These are phyloP conservation scores for Omphalotus guepiniiformis DNA, from an alignment of 768 basidiomycete species.

Conservation along the genomic window DNA sequence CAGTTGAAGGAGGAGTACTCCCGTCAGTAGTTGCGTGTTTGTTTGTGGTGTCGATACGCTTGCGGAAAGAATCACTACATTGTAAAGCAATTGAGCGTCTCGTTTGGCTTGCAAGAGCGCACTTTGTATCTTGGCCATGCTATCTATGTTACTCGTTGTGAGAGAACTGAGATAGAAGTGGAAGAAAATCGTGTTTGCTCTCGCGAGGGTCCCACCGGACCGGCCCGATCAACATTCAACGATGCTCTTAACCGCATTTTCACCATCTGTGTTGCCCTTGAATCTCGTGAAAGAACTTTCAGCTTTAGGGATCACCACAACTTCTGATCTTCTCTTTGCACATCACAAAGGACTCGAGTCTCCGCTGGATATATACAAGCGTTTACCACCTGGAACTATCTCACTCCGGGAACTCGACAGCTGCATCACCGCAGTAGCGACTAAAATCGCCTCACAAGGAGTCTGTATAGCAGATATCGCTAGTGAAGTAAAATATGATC, in stretches of 20 bases:
- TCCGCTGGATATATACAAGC: conserved; percentile 45
- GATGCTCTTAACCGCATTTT: not conserved
- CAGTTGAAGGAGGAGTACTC: conserved; percentile 12
- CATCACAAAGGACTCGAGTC: no score
- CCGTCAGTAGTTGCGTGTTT: no score
- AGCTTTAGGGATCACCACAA: not conserved
- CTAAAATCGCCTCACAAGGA: conserved; percentile 42
- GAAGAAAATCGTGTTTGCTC: no score
- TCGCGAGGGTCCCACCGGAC: no score
- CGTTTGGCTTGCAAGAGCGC: no score
- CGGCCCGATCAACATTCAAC: no score
- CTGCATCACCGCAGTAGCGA: conserved; percentile 34
- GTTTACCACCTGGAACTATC: conserved; percentile 44
- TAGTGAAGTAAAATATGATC: conserved; percentile 17
- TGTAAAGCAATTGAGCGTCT: no score
- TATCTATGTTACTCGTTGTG: no score
- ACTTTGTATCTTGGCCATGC: no score
- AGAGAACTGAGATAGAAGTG: no score
- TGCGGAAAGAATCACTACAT: no score
- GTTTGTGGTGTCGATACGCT: no score
- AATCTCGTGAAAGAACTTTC: not conserved
- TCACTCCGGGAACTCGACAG: conserved; percentile 44
- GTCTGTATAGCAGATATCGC: conserved; percentile 22
- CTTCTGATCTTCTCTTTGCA: conserved; percentile 2
- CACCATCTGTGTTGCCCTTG: not conserved